These are phyloP conservation scores for Neohortaea acidophila DNA, from an alignment of 495 filamentous ascomycete species.

Conservation along the genomic window DNA sequence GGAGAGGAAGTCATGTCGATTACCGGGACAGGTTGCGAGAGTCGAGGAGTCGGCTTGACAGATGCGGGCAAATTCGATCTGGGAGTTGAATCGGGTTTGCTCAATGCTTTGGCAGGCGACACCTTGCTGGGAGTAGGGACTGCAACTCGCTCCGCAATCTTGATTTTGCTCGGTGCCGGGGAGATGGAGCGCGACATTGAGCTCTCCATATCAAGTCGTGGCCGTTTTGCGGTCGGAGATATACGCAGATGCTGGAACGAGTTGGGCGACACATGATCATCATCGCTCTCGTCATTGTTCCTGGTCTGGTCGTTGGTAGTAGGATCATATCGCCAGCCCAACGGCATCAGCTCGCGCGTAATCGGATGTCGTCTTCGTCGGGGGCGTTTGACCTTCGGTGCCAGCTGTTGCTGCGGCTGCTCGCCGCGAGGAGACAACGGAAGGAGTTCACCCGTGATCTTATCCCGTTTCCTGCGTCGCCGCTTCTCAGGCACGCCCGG, in stretches of 20 bases:
- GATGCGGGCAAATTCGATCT: no score
- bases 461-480: constrained; percentile 5
- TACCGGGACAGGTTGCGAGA: no score
- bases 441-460: constrained; percentile 6
- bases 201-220: not conserved
- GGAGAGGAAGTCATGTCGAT: no score
- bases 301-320: not conserved
- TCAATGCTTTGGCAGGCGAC: no score
- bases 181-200: not conserved
- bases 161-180: not conserved
- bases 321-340: constrained; percentile 14
- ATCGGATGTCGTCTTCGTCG: constrained; percentile 10
- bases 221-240: not conserved
- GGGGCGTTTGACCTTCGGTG: constrained; percentile 1
- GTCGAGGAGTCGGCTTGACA: no score
- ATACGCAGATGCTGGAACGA: constrained; percentile 1
- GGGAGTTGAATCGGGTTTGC: no score
- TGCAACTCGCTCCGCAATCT: not conserved
- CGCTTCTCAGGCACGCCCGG: no score
- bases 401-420: not conserved
- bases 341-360: constrained; percentile 14
- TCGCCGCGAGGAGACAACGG: not conserved
- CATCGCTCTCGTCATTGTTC: not conserved
- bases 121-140: no score
- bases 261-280: not conserved